phyloP scores from a whole-genome alignment of 179 eudicot species.

The Silene coronaria region DNA sequence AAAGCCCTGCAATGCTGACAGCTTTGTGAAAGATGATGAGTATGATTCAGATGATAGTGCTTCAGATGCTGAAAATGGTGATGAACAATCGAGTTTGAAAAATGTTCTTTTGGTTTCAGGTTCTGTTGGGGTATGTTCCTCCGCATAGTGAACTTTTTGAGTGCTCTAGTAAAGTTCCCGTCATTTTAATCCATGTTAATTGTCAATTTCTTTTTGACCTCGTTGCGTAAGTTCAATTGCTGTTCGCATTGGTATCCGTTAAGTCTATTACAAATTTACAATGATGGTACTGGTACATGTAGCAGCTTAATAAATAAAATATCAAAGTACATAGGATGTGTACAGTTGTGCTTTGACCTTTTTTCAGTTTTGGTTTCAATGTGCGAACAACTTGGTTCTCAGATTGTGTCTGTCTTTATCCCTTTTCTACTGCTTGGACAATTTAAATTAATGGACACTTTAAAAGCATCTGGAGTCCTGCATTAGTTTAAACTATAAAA shows the following conservation, averaged over 20 bases:
- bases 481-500: neutral
- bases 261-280: neutral
- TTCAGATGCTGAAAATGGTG: slow-evolving; percentile 39
- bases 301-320: neutral
- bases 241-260: neutral
- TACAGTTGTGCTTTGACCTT: slow-evolving; percentile 4
- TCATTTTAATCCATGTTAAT: neutral
- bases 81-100: slow-evolving; percentile 50
- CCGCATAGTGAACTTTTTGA: neutral
- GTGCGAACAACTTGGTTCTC: neutral
- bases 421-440: neutral
- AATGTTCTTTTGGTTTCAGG: slow-evolving; percentile 88
- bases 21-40: slow-evolving; percentile 32
- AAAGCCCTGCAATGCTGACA: slow-evolving; percentile 29
- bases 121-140: slow-evolving; percentile 88
- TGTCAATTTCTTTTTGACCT: neutral
- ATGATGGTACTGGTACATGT: neutral
- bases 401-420: neutral
- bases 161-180: neutral
- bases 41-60: slow-evolving; percentile 42
- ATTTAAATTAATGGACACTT: neutral
- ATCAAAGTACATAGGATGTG: neutral
- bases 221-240: neutral
- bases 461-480: neutral
- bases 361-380: slow-evolving; percentile 9